Percentiles rank a stretch among this genome's conserved stretches.
These are phyloP conservation scores for Mycena filopes DNA, from an alignment of 768 basidiomycete genomes.

Conservation along the genomic window DNA sequence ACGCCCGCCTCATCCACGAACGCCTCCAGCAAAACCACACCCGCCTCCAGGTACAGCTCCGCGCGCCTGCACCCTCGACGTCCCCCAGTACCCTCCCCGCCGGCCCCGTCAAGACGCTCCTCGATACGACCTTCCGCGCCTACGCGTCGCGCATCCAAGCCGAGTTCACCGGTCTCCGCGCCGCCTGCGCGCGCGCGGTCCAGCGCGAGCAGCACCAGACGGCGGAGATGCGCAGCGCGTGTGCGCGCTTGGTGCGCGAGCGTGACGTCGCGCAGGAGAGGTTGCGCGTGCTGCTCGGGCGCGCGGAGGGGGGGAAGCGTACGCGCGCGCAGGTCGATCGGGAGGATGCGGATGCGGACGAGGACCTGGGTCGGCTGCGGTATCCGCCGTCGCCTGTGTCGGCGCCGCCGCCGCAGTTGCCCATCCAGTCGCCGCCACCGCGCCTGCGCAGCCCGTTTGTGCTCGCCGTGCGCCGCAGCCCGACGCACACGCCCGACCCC, in stretches of 20 bases:
- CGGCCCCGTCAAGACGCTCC: conserved; percentile 27
- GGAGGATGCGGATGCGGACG: conserved; percentile 4
- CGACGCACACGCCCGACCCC: conserved; percentile 16
- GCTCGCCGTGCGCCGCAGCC: conserved; percentile 26
- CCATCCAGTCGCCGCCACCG: conserved; percentile 28
- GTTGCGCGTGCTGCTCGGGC: conserved; percentile 40
- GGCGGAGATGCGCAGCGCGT: conserved; percentile 43
- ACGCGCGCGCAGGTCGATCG: conserved; percentile 16
- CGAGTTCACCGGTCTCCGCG: conserved; percentile 45
- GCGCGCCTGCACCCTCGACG: background rate
- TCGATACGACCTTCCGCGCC: conserved; percentile 44
- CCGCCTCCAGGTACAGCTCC: conserved; percentile 32
- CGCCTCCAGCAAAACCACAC: conserved; percentile 30
- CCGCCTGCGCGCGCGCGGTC: conserved; percentile 43
- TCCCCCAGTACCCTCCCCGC: conserved; percentile 21
- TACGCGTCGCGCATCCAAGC: conserved; percentile 43
- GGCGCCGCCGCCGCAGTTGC: conserved; percentile 17
- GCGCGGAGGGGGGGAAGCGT: conserved; percentile 27
- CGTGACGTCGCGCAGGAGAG: conserved; percentile 47
- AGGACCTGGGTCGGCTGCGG: conserved; percentile 7
- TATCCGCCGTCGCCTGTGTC: conserved; percentile 27
- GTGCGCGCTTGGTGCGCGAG: conserved; percentile 45
- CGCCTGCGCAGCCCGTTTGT: conserved; percentile 33
- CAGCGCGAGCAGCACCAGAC: conserved; percentile 44
- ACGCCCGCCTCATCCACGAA: conserved; percentile 27